Evolutionary conservation across 2,329 filamentous ascomycete species (phyloP).

Genomic region (Sclerotiophoma versabilis): DNA sequence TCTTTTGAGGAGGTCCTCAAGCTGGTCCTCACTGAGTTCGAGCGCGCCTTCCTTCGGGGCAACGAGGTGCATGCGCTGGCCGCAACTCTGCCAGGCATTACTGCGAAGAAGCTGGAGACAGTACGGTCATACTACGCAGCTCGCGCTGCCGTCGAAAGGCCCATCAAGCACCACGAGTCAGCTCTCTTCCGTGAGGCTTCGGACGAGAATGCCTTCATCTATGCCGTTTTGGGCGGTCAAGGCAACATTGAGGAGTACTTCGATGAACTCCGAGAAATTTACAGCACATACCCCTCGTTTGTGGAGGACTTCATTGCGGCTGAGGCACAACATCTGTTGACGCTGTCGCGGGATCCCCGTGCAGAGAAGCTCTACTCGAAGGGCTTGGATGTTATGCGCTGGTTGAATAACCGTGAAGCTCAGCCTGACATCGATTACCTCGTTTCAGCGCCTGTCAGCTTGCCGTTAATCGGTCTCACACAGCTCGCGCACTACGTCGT

Average conservation of each 20-base stretch:
- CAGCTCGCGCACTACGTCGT: constrained; percentile 96
- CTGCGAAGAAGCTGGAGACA: constrained; percentile 88
- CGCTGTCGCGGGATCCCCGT: constrained; percentile 79
- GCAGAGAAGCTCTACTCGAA: constrained; percentile 97
- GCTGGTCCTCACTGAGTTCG: constrained; percentile 92
- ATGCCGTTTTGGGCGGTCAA: constrained; percentile 95
- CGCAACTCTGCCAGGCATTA: constrained; percentile 85
- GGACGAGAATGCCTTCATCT: constrained; percentile 83
- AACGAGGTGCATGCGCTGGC: constrained; percentile 96
- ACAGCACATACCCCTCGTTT: constrained; percentile 89
- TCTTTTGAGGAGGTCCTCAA: constrained; percentile 93
- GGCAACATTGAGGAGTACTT: constrained; percentile 99
- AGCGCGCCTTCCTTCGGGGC: constrained; percentile 90
- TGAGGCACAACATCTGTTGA: constrained; percentile 86
- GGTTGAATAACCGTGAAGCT: constrained; percentile 86
- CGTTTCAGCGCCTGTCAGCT: constrained; percentile 67
- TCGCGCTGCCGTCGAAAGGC: constrained; percentile 80
- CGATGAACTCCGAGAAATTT: constrained; percentile 91
- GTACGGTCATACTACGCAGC: constrained; percentile 92
- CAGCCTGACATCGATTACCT: constrained; percentile 90
- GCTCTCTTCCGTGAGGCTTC: constrained; percentile 88
- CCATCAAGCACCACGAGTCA: constrained; percentile 91
- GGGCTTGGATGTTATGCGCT: constrained; percentile 92
- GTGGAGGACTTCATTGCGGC: constrained; percentile 83
- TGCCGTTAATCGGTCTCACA: constrained; percentile 93